phyloP scores from a whole-genome alignment of 345 rosid genomes.

The Limnanthes douglasii region DNA sequence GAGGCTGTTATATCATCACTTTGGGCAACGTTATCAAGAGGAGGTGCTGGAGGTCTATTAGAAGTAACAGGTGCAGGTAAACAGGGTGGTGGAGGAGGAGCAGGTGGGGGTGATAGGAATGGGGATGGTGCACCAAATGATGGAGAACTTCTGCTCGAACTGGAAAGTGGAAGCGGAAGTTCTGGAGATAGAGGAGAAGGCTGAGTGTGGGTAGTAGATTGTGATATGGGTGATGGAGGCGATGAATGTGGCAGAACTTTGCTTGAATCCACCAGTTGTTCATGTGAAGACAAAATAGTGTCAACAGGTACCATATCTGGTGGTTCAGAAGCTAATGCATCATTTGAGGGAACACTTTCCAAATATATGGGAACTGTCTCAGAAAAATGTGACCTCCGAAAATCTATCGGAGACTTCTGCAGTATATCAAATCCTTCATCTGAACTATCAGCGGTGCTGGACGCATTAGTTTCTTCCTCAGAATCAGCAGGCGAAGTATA shows the following conservation, averaged over 20 bases:
- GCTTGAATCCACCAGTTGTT: conserved; percentile 11
- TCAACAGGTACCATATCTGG: conserved; percentile 19
- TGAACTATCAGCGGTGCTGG: conserved; percentile 89
- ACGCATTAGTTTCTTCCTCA: conserved; percentile 84
- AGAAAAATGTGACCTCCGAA: conserved; percentile 3
- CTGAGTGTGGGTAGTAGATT: conserved; percentile 7
- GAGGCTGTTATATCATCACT: conserved; percentile 1
- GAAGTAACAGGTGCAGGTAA: conserved; percentile 6
- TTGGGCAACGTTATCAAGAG: conserved; percentile 2
- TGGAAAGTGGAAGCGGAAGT: conserved; percentile 13
- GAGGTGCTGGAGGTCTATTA: conserved; percentile 4
- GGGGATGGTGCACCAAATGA: conserved; percentile 3
- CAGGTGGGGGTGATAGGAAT: conserved; percentile 10
- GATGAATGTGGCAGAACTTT: conserved; percentile 16
- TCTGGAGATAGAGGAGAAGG: conserved; percentile 15
- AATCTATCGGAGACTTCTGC: conserved; percentile 23
- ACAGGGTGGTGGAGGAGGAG: conserved; percentile 6
- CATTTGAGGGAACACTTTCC: conserved; percentile 25
- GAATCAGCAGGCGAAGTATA: conserved; percentile 66
- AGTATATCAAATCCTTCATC: conserved; percentile 69
- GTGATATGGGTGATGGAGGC: conserved; percentile 12
- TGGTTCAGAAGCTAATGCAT: conserved; percentile 20
- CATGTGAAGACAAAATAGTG: conserved; percentile 15
- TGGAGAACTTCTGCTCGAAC: background rate
- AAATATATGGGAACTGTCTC: conserved; percentile 14